Base-by-base conservation (phyloP, 768 basidiomycete genomes). In the Mycena maculata region DNA sequence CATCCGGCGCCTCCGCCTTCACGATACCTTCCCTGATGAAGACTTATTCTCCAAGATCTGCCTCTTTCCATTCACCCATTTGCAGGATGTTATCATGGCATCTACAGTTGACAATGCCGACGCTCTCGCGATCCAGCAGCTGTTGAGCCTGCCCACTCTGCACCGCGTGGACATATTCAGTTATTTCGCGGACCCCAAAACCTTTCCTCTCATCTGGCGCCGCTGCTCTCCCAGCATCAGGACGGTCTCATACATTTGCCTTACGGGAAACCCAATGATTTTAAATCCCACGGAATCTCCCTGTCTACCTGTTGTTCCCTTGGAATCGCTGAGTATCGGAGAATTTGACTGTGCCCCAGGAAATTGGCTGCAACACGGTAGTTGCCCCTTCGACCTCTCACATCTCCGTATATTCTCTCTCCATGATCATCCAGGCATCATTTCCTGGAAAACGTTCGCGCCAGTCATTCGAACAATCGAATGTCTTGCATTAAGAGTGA, bases 91-190 rank as follows among this genome's bases (percentile, higher is more conserved):
- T n/a, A n/a, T n/a, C n/a, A n/a, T n/a, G n/a, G n/a, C n/a, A n/a
- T n/a, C n/a, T n/a, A n/a, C n/a, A n/a, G n/a, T n/a, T n/a, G n/a
- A n/a, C n/a, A n/a, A 36, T 36, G 33, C 6, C 13, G 33, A 7
- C 33, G 57, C 57, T 5, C n/a, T 31, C 3, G 56, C 44, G 16
- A 11, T 59, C 12, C 30, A 38, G 30, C 25, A 45, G 57, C 22
- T 59, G 31, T 33, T 59, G 41, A 48, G 44, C 45, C 16, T 47
- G 30, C 45, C 30, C 30, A 48, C 57, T 11, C 28, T 59, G 27
- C 57, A 44, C 30, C 45, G 31, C 27, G 30, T 58, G 22, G 18
- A 20, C 12, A 20, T 58, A 13, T 10, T 20, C 27, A 31, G 42
- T 15, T 2, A 18, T 13, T 30, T 58, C 28, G 18, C 15, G 13